These are phyloP conservation scores for Erysimum pusillum DNA, from an alignment of 441 rosid genomes.

Conservation along the genomic window DNA sequence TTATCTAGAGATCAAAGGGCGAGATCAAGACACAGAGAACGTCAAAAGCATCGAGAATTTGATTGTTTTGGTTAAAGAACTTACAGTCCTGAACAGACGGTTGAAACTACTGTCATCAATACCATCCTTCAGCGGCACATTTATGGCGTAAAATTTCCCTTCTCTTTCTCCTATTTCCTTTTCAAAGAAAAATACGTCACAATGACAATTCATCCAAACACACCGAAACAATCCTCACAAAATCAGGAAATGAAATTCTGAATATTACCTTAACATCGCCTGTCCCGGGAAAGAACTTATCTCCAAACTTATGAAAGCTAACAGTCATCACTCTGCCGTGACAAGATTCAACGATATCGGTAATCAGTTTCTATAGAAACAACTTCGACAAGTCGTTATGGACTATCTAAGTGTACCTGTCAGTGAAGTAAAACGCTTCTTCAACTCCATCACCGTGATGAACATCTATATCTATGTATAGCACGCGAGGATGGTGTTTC, in stretches of 20 bases:
- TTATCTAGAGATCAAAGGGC: slow-evolving; percentile 57
- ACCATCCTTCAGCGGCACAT: slow-evolving; percentile 97
- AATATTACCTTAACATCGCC: slow-evolving; percentile 91
- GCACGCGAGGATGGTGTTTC: slow-evolving; percentile 88
- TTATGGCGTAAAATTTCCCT: slow-evolving; percentile 95
- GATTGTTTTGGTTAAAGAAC: slow-evolving; percentile 44
- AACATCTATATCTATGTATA: slow-evolving; percentile 95
- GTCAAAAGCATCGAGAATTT: not conserved
- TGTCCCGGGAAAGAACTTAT: slow-evolving; percentile 97
- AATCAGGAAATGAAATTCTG: not conserved
- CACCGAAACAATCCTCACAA: not conserved
- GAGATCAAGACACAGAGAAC: not conserved
- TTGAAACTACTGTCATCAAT: slow-evolving; percentile 94
- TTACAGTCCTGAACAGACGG: slow-evolving; percentile 92
- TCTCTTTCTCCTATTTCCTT: slow-evolving; percentile 97
- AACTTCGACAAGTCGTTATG: not conserved
- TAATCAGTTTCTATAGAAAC: slow-evolving; percentile 30
- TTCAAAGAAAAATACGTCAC: slow-evolving; percentile 32
- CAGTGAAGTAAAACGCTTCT: slow-evolving; percentile 98
- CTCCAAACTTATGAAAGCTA: slow-evolving; percentile 98
- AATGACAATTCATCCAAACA: slow-evolving; percentile 28
- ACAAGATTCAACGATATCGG: slow-evolving; percentile 25
- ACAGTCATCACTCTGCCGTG: slow-evolving; percentile 96
- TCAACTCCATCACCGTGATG: slow-evolving; percentile 99
- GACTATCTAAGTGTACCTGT: slow-evolving; percentile 61